Conservation (phyloP, 2,329 filamentous ascomycete genomes). For the Xylaria sp. region DNA sequence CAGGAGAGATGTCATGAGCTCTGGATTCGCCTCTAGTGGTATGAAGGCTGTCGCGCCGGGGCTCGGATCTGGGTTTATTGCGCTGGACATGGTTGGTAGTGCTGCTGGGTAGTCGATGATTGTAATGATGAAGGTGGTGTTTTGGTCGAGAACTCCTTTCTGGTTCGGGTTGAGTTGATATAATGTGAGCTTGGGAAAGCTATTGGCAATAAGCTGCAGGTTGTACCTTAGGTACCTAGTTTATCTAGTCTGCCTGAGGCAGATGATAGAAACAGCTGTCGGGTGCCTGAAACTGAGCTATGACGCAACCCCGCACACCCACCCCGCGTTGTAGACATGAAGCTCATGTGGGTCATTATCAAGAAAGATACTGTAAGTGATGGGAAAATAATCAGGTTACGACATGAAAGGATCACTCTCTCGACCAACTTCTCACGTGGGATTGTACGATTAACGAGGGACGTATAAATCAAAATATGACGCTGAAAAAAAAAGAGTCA, state of each 20-base stretch:
- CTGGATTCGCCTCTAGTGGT: slow-evolving; percentile 79
- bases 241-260: background rate
- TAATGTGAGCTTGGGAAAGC: background rate
- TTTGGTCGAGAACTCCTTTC: background rate
- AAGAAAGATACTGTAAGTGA: too few relatives aligned
- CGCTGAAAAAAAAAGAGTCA: too few relatives aligned
- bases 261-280: background rate
- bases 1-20: slow-evolving; percentile 85
- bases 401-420: too few relatives aligned
- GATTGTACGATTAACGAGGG: too few relatives aligned
- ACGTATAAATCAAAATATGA: too few relatives aligned
- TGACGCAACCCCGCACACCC: slow-evolving; percentile 26
- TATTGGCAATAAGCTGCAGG: background rate
- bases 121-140: background rate
- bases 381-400: too few relatives aligned
- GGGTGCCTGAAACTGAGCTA: slow-evolving; percentile 20
- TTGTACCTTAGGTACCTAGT: background rate
- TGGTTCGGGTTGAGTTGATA: background rate
- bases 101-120: background rate
- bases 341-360: slow-evolving; percentile 19
- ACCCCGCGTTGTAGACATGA: background rate
- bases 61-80: slow-evolving; percentile 53
- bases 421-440: too few relatives aligned
- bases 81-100: slow-evolving; percentile 28
- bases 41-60: slow-evolving; percentile 60